Evolutionary conservation across 169 alveolate genomes (phyloP).

Genomic region (Perkinsus olseni): DNA sequence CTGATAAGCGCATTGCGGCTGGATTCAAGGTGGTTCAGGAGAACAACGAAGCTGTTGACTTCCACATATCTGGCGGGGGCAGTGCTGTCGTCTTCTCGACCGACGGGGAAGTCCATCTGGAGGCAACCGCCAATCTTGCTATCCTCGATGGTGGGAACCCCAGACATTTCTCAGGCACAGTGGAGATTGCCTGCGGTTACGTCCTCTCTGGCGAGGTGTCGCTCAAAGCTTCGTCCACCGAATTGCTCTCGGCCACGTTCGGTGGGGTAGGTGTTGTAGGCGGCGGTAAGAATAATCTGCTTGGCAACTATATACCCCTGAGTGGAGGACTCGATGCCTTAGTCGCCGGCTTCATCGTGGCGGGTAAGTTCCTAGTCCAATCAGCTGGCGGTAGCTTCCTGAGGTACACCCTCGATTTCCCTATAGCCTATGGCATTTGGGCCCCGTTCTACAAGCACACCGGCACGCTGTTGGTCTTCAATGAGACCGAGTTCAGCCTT

Average conservation of each 20-base stretch:
- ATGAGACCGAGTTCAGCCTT: background rate
- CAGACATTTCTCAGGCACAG: background rate
- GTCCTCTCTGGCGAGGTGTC: background rate
- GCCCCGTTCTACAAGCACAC: background rate
- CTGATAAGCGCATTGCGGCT: background rate
- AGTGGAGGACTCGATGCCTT: background rate
- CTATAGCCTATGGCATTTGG: background rate
- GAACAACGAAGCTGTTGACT: background rate
- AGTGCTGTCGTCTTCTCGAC: background rate
- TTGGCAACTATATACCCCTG: background rate
- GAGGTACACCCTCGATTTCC: background rate
- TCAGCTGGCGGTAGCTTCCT: background rate
- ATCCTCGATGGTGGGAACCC: background rate
- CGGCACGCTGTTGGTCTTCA: background rate
- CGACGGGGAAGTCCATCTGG: background rate
- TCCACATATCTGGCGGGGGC: background rate
- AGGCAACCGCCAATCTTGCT: background rate
- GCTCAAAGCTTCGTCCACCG: background rate
- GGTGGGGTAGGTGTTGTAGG: background rate
- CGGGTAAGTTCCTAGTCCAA: background rate
- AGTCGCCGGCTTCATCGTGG: background rate
- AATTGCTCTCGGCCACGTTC: background rate
- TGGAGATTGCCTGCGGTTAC: background rate
- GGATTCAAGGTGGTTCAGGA: background rate
- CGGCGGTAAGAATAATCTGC: background rate